Percentiles rank a stretch among this genome's conserved stretches.
Evolutionary conservation across 1,139 yeast species (phyloP).

Genomic region (Taiozyma sp.): DNA sequence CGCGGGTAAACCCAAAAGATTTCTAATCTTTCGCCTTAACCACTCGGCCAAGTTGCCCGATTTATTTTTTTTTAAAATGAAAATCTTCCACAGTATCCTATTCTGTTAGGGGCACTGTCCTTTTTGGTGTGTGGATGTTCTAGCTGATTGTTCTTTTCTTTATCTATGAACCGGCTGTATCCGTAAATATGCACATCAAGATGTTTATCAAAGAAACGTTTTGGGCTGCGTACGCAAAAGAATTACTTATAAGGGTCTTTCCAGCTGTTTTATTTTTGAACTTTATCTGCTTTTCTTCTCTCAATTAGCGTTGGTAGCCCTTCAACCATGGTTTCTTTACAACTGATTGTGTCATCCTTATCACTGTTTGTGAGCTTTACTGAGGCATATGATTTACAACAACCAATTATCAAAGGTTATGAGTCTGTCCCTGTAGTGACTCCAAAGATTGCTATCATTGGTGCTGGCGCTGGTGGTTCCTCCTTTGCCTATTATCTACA

Average conservation of each 20-base stretch:
- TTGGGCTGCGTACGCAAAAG: not conserved
- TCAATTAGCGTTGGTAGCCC: not conserved
- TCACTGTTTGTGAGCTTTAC: not conserved
- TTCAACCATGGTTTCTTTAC: not conserved
- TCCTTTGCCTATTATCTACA: slow-evolving; percentile 37
- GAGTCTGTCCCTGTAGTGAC: not conserved
- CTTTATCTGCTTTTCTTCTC: not conserved
- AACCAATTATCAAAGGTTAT: not conserved
- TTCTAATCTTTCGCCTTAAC: slow-evolving; percentile 52
- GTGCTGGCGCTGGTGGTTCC: slow-evolving; percentile 46
- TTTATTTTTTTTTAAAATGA: not conserved
- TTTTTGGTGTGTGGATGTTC: not conserved
- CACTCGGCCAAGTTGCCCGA: slow-evolving; percentile 47
- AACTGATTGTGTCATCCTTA: not conserved
- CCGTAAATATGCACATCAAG: not conserved
- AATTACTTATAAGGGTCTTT: not conserved
- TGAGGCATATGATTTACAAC: not conserved
- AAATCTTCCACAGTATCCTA: not conserved
- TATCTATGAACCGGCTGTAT: not conserved
- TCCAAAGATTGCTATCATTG: slow-evolving; percentile 33
- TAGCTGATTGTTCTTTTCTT: not conserved
- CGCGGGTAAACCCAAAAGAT: slow-evolving; percentile 47
- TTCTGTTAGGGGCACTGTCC: not conserved
- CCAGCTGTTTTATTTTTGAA: not conserved
- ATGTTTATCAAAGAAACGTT: not conserved